phyloP scores from a whole-genome alignment of 495 filamentous ascomycete genomes.

The Extremus antarcticus region DNA sequence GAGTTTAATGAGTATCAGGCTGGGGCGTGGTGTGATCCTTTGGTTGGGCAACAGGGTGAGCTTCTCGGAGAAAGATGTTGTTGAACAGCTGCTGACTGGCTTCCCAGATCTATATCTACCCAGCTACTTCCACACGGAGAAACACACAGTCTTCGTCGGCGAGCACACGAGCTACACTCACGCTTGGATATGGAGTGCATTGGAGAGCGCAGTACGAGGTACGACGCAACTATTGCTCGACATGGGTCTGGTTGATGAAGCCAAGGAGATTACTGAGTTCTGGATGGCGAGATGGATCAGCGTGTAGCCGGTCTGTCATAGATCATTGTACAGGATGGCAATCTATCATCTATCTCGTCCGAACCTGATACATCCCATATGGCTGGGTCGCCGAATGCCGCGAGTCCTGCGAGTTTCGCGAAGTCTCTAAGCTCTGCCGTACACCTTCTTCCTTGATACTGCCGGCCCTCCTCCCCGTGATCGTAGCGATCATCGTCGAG shows the following conservation, averaged over 20 bases:
- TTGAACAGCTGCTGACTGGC: neutral
- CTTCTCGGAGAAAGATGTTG: neutral
- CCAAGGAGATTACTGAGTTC: constrained; percentile 48
- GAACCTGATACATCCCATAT: neutral
- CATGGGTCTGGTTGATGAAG: constrained; percentile 59
- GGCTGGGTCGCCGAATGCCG: neutral
- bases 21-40: constrained; percentile 46
- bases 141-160: constrained; percentile 54
- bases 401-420: neutral
- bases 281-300: constrained; percentile 61
- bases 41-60: constrained; percentile 43
- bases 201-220: constrained; percentile 56
- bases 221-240: constrained; percentile 55
- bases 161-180: constrained; percentile 61
- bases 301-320: constrained; percentile 12
- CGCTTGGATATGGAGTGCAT: constrained; percentile 58
- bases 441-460: constrained; percentile 2
- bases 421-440: constrained; percentile 2
- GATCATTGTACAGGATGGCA: too few species aligned
- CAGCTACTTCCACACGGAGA: constrained; percentile 58
- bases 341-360: too few species aligned
- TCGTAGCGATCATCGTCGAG: constrained; percentile 6
- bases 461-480: constrained; percentile 4
- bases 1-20: constrained; percentile 41
- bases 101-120: constrained; percentile 46